These are phyloP conservation scores for Bryoerythrophyllum caledonicum DNA, from an alignment of 225 moss, liverwort and hornwort genomes.

Conservation along the genomic window DNA sequence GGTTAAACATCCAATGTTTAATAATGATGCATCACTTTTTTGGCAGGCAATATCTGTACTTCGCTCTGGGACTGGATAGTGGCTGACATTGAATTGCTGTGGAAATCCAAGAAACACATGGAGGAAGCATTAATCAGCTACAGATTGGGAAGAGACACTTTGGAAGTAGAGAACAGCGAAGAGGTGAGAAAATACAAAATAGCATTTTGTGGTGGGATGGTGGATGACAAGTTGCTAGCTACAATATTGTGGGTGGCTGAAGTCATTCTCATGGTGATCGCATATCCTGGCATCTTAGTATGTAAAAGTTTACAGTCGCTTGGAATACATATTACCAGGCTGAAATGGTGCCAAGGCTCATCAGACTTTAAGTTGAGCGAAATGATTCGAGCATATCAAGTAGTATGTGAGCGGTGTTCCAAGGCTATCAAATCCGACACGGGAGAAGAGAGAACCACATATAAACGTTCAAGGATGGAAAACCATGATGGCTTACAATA, in stretches of 20 bases:
- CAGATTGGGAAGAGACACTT: slow-evolving; percentile 1
- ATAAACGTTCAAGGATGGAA: background rate
- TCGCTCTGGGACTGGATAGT: too few species aligned
- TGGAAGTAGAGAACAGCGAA: background rate
- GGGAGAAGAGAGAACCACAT: background rate
- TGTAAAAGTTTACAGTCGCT: background rate
- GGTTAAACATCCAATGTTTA: too few species aligned
- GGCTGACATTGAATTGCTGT: background rate
- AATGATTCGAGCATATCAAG: background rate
- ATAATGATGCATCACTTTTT: too few species aligned
- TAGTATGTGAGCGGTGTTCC: background rate
- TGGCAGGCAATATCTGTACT: too few species aligned
- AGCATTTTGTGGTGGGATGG: background rate
- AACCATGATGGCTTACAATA: background rate
- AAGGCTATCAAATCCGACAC: background rate
- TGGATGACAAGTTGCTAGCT: background rate
- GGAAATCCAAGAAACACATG: background rate
- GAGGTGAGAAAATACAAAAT: background rate
- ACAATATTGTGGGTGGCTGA: background rate
- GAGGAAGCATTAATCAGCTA: background rate
- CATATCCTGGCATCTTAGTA: background rate
- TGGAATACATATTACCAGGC: background rate
- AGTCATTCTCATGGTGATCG: background rate
- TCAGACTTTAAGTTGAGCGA: background rate
- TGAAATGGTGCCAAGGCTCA: background rate